Evolutionary conservation across 2,329 filamentous ascomycete genomes (phyloP), one percentile per base, ranked within the genome.

Genomic region (Aureobasidium lini): DNA sequence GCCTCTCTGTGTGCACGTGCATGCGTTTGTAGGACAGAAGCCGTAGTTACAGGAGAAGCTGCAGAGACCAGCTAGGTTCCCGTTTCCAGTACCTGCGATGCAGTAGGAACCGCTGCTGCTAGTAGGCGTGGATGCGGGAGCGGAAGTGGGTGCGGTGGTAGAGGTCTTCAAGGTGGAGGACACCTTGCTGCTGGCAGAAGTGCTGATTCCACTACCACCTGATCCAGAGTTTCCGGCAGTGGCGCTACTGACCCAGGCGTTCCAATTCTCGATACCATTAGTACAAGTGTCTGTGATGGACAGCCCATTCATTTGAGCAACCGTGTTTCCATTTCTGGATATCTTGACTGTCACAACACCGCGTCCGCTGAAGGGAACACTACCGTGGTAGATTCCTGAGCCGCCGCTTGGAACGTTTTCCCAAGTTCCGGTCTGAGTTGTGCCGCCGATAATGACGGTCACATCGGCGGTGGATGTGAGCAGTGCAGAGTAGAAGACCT

Each of bases 401-500:
- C 59, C n/a, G 60, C 53, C 37, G 28, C 39, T n/a, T 52, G 58
- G 16, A 10, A 67, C 66, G 60, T 69, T 68, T 8, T 32, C 10
- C 49, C 49, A 53, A 7, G 13, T 31, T 16, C 49, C 49, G 8
- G n/a, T 65, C 65, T 1, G 58, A 42, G 18, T 68, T 15, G 40
- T 39, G 15, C 54, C 69, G 3, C 76, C 76, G 39, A 79, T 75
- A 32, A 23, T 40, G 18, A 53, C 36, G 0, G 65, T 71, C 50
- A 77, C 71, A 3, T 67, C 66, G 5, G 69, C 68, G 4, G 70
- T 43, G 6, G 50, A 42, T 11, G 67, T 64, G 49, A 68, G 70
- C 9, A 76, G 62, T 4, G 68, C 69, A 15, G 79, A 72, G 43
- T 79, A 67, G 29, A 77, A 80, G 16, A 81, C 66, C 15, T 74